phyloP scores from a whole-genome alignment of 306 rosid species.

The Cucumis cinereus region DNA sequence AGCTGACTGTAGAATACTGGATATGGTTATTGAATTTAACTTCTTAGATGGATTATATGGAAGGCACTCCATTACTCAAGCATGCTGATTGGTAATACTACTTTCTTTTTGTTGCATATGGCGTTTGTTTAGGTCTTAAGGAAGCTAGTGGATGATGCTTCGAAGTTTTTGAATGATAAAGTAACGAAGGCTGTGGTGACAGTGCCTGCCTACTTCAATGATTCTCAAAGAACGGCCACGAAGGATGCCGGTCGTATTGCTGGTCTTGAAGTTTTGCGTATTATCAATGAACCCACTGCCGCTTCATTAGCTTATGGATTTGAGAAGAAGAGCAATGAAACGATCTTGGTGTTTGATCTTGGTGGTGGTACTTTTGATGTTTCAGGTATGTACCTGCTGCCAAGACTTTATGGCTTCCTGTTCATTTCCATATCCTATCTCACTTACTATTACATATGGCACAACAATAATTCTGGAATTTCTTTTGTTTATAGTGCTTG shows the following conservation, averaged over 20 bases:
- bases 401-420: background rate
- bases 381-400: conserved; percentile 40
- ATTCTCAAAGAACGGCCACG: conserved; percentile 96
- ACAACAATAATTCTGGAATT: background rate
- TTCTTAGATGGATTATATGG: background rate
- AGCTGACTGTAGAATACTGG: background rate
- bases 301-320: conserved; percentile 95
- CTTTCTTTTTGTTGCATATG: background rate
- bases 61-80: no score
- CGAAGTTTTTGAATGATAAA: conserved; percentile 88
- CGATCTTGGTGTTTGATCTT: conserved; percentile 93
- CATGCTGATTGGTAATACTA: background rate
- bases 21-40: background rate
- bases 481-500: conserved; percentile 38
- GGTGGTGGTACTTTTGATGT: conserved; percentile 99
- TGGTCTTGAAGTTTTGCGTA: conserved; percentile 89
- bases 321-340: conserved; percentile 86
- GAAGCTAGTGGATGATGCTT: conserved; percentile 97
- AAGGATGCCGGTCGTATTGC: conserved; percentile 99
- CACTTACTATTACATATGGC: background rate
- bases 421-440: background rate
- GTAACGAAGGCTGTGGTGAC: conserved; percentile 96
- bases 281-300: conserved; percentile 92
- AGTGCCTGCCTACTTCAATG: conserved; percentile 96
- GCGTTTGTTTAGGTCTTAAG: conserved; percentile 47